Percentiles rank a stretch among this genome's conserved stretches.
Conservation (phyloP, 2,329 filamentous ascomycete species). For the Aureobasidium pullulans region DNA sequence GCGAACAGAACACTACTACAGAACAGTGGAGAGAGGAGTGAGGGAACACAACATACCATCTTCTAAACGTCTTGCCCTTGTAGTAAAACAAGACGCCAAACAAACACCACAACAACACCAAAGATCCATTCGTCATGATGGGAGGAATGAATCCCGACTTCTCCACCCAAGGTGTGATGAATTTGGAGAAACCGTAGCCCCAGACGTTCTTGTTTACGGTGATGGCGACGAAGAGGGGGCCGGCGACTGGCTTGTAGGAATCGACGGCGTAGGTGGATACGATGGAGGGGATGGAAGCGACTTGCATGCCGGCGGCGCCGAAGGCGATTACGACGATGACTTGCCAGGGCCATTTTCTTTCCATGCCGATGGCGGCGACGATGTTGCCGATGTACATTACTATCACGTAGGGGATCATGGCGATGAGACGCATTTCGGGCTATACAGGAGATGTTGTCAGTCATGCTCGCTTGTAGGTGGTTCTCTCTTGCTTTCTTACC, state of each 20-base stretch:
- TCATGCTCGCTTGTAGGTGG: background rate
- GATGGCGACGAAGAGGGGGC: conserved; percentile 52
- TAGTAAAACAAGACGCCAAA: conserved; percentile 51
- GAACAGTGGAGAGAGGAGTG: background rate
- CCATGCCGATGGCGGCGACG: conserved; percentile 38
- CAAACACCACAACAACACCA: conserved; percentile 47
- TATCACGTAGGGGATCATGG: conserved; percentile 49
- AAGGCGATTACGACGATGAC: conserved; percentile 53
- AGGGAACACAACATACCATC: conserved; percentile 32
- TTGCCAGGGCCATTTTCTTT: conserved; percentile 42
- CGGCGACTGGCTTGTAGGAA: conserved; percentile 56
- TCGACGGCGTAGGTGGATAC: conserved; percentile 54
- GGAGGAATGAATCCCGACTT: conserved; percentile 46
- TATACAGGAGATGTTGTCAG: background rate
- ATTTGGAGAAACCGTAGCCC: conserved; percentile 53
- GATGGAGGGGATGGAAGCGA: conserved; percentile 54
- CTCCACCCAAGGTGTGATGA: conserved; percentile 40
- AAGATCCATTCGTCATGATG: conserved; percentile 53
- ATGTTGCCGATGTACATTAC: conserved; percentile 51
- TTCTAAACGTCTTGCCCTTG: conserved; percentile 51
- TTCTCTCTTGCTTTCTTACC: conserved; percentile 6
- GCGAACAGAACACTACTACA: background rate
- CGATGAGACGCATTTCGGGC: conserved; percentile 16
- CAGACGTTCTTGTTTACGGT: conserved; percentile 59
- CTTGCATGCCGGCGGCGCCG: conserved; percentile 50